Evolutionary conservation across 164 flowering plant species (phyloP).

Genomic region (Piper longum): DNA sequence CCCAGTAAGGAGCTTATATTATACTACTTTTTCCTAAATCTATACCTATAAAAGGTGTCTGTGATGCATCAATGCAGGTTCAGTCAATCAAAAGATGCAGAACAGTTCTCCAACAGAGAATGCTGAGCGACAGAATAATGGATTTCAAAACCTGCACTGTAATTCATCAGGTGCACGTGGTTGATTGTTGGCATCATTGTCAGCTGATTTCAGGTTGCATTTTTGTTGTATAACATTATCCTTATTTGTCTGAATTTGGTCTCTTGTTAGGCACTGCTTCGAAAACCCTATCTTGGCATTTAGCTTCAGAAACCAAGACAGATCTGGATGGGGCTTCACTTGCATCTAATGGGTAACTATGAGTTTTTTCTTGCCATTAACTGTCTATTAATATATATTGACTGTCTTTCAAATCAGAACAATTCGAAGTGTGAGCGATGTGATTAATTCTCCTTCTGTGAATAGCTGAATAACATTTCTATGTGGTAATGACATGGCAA

Average conservation of each 20-base stretch:
- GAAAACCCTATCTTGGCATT: slow-evolving; percentile 89
- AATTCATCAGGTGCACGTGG: slow-evolving; percentile 48
- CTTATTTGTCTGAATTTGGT: background rate
- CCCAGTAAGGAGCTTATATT: slow-evolving; percentile 44
- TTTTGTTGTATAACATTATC: background rate
- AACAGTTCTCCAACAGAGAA: slow-evolving; percentile 48
- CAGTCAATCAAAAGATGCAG: slow-evolving; percentile 69
- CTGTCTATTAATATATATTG: background rate
- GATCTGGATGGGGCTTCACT: slow-evolving; percentile 32
- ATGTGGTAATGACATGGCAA: no score
- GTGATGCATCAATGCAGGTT: slow-evolving; percentile 27
- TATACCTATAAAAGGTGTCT: background rate
- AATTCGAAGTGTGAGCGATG: no score
- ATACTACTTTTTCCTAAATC: background rate
- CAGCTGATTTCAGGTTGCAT: background rate
- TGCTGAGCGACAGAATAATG: slow-evolving; percentile 38
- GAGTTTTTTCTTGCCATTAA: background rate
- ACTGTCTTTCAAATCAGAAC: background rate
- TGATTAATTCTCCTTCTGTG: background rate
- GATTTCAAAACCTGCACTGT: slow-evolving; percentile 41
- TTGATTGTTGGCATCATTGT: slow-evolving; percentile 1
- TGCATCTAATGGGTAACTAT: slow-evolving; percentile 11
- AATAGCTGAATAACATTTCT: background rate
- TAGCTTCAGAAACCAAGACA: slow-evolving; percentile 67
- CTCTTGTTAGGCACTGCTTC: slow-evolving; percentile 27